phyloP scores from a whole-genome alignment of 768 basidiomycete genomes.

The Asterophora parasitica region DNA sequence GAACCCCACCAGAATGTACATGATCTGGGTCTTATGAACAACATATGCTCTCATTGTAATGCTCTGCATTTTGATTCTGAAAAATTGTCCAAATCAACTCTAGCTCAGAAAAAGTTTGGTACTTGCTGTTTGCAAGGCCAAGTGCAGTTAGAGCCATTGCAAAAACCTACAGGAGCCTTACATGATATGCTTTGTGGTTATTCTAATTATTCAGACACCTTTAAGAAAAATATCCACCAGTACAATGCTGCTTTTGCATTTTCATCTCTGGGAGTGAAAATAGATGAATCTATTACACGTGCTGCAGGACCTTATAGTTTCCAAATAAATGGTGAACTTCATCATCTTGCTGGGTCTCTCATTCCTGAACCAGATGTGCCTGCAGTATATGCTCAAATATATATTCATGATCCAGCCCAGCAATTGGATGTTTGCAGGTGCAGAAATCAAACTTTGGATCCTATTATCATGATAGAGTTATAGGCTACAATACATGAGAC shows the following conservation, averaged over 20 bases:
- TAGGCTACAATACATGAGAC: conserved; percentile 1
- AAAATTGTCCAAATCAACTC: conserved; percentile 1
- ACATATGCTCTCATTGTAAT: conserved; percentile 1
- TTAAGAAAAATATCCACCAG: not conserved
- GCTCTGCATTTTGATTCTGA: conserved; percentile 10
- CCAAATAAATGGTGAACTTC: conserved; percentile 26
- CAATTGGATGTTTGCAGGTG: conserved; percentile 19
- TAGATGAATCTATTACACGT: conserved; percentile 18
- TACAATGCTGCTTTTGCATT: conserved; percentile 20
- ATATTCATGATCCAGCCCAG: conserved; percentile 30
- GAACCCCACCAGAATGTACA: conserved; percentile 1
- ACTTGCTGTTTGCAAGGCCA: conserved; percentile 13
- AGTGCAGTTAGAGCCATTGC: conserved; percentile 1
- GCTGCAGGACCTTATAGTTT: conserved; percentile 22
- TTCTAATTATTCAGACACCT: not conserved
- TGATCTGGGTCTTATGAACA: not conserved
- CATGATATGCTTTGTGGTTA: not conserved
- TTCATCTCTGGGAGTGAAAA: conserved; percentile 26
- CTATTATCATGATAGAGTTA: conserved; percentile 1
- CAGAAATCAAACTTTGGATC: not conserved
- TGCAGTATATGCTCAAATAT: conserved; percentile 30
- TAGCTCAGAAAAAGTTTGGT: conserved; percentile 6
- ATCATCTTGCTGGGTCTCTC: conserved; percentile 27
- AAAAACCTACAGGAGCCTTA: not conserved
- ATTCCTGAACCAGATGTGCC: conserved; percentile 14